A percentile compares a stretch with the other conserved stretches of the same genome.
Conservation (phyloP, 768 basidiomycete species). For the Suillus hirtellus region DNA sequence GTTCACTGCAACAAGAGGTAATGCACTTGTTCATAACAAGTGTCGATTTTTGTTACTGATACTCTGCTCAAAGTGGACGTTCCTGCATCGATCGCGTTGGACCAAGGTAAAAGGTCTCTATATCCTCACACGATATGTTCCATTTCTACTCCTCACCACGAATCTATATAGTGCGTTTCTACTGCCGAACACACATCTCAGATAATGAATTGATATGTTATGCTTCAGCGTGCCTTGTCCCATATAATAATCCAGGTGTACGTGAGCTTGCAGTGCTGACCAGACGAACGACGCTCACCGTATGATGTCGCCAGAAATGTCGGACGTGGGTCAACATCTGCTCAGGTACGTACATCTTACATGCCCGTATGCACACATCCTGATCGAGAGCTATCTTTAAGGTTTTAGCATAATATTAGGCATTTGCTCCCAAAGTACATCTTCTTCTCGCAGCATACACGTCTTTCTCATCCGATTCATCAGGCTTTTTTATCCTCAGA, state of each 20-base stretch:
- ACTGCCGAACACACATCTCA: neutral
- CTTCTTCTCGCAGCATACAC: neutral
- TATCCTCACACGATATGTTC: neutral
- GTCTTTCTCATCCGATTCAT: neutral
- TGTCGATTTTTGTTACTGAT: neutral
- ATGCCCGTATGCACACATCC: too few species aligned
- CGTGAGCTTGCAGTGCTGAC: neutral
- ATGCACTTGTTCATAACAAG: neutral
- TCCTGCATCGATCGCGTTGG: neutral
- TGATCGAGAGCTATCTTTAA: neutral
- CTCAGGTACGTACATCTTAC: neutral
- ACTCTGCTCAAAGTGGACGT: neutral
- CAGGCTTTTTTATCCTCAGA: neutral
- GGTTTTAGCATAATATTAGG: neutral
- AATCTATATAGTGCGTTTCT: slow-evolving; percentile 3
- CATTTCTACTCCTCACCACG: neutral
- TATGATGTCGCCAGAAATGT: neutral
- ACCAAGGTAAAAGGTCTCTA: neutral
- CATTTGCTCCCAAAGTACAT: neutral
- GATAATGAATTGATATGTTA: neutral
- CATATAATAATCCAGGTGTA: neutral
- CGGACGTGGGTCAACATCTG: neutral
- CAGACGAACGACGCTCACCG: neutral
- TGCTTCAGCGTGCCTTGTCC: neutral
- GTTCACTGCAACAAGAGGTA: neutral